Conservation (phyloP, 2,329 filamentous ascomycete genomes). For the Calonectria leucothoes region DNA sequence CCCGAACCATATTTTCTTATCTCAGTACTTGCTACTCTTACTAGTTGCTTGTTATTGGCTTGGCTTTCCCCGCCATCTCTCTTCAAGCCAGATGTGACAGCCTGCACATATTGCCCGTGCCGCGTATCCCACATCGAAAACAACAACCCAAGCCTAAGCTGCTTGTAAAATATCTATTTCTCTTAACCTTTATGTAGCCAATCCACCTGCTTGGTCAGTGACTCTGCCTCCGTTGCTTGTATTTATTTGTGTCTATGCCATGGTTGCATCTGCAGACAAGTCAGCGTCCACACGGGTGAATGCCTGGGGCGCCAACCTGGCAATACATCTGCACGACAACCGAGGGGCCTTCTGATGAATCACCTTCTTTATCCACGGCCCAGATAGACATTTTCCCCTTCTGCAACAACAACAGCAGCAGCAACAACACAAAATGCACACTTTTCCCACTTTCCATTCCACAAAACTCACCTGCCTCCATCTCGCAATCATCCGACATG, state of each 20-base stretch:
- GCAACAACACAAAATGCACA: neutral
- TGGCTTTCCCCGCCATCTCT: neutral
- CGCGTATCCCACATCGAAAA: neutral
- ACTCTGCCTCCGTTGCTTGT: neutral
- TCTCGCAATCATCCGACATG: neutral
- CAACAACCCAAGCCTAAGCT: neutral
- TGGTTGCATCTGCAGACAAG: neutral
- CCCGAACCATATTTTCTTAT: neutral
- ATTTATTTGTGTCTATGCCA: neutral
- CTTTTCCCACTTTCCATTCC: neutral
- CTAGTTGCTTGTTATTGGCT: neutral
- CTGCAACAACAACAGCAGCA: too few species aligned
- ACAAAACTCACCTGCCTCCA: neutral
- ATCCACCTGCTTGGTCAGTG: neutral
- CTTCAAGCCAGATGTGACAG: neutral
- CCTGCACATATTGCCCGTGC: neutral
- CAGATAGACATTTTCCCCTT: neutral
- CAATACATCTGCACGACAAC: neutral
- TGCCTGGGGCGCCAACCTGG: conserved; percentile 6
- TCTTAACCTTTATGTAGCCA: neutral
- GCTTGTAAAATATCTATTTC: neutral
- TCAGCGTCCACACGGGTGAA: neutral
- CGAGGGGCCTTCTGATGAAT: neutral
- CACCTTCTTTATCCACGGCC: neutral
- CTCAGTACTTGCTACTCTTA: neutral